Conservation (phyloP, 257 asterid genomes). For the Parsonsia alboflavescens region DNA sequence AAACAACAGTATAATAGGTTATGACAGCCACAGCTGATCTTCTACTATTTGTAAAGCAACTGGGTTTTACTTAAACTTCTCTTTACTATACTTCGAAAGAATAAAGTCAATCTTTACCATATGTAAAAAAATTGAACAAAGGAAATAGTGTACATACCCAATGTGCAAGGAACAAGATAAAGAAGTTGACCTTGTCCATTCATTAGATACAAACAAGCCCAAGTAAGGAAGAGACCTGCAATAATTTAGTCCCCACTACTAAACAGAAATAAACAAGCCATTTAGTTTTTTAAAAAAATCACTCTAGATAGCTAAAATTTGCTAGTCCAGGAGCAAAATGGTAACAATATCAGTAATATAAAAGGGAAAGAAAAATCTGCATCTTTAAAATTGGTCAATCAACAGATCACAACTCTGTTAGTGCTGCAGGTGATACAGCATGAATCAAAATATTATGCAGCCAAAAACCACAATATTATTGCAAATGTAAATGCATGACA, state of each 20-base stretch:
- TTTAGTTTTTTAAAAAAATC: neutral
- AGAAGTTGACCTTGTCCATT: too few species aligned
- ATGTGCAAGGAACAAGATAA: too few species aligned
- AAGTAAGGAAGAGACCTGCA: constrained; percentile 17
- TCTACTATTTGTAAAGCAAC: too few species aligned
- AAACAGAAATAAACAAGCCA: neutral
- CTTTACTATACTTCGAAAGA: too few species aligned
- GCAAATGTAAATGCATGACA: neutral
- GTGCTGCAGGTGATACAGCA: neutral
- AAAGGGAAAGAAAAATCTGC: too few species aligned
- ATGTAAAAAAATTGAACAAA: too few species aligned
- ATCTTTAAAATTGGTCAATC: neutral
- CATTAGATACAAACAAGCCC: too few species aligned
- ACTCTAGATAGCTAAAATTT: neutral
- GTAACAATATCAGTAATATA: neutral
- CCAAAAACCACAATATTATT: neutral
- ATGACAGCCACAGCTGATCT: too few species aligned
- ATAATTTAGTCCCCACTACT: constrained; percentile 12
- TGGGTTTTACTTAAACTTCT: too few species aligned
- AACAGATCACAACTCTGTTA: neutral
- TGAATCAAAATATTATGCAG: neutral
- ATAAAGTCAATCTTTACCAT: too few species aligned
- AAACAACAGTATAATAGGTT: too few species aligned
- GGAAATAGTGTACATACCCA: too few species aligned
- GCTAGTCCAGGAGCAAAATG: neutral